Evolutionary conservation across 352 stramenopile genomes (phyloP).

Genomic region (Paralagenidium karlingii): DNA sequence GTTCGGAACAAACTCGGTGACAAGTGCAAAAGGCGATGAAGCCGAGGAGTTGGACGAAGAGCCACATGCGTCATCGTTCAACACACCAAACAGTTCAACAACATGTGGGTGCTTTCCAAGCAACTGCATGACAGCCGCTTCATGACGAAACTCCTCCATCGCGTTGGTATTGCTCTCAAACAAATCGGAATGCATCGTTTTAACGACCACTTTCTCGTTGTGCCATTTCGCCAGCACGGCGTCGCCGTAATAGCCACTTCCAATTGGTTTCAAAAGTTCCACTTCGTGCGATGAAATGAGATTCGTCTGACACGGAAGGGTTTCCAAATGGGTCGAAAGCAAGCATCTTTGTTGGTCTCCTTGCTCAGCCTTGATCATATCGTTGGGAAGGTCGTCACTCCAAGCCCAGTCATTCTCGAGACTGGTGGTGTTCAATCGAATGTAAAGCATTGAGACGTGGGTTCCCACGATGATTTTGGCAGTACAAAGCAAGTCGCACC

Average conservation of each 20-base stretch:
- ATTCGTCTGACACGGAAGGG: too few species aligned
- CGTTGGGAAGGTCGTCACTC: too few species aligned
- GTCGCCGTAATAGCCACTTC: slow-evolving; percentile 51
- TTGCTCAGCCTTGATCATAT: too few species aligned
- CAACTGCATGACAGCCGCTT: slow-evolving; percentile 62
- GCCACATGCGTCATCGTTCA: too few species aligned
- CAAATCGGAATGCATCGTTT: slow-evolving; percentile 30
- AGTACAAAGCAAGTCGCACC: slow-evolving; percentile 23
- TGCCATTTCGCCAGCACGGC: slow-evolving; percentile 49
- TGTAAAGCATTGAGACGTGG: slow-evolving; percentile 51
- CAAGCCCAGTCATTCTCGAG: too few species aligned
- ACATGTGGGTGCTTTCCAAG: slow-evolving; percentile 61
- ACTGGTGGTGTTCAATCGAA: slow-evolving; percentile 28
- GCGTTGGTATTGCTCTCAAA: slow-evolving; percentile 27
- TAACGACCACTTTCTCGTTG: slow-evolving; percentile 46
- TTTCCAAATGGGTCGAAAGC: too few species aligned
- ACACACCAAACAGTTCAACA: slow-evolving; percentile 48
- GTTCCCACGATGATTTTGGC: slow-evolving; percentile 38
- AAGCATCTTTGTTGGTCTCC: too few species aligned
- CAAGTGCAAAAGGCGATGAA: slow-evolving; percentile 16
- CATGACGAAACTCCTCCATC: slow-evolving; percentile 42
- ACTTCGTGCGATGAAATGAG: slow-evolving; percentile 35
- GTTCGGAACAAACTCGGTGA: slow-evolving; percentile 59
- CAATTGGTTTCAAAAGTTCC: slow-evolving; percentile 39
- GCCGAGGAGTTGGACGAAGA: too few species aligned